phyloP scores from a whole-genome alignment of 1,284 basidiomycete species.

The Inonotus hispidus region DNA sequence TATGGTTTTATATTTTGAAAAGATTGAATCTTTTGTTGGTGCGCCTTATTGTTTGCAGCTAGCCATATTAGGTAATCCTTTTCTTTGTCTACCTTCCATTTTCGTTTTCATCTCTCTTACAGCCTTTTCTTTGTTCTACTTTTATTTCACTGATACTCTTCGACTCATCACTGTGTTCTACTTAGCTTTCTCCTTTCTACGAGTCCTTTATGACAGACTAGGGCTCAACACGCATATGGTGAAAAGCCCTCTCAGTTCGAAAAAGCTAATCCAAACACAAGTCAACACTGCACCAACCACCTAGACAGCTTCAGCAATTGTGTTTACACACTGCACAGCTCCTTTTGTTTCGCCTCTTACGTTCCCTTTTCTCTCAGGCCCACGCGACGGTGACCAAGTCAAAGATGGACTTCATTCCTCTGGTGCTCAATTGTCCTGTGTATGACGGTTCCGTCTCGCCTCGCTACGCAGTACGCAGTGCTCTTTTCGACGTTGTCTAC shows the following conservation, averaged over 20 bases:
- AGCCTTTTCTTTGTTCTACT: neutral
- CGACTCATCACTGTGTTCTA: neutral
- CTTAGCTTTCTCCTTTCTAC: neutral
- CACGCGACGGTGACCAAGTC: too few species aligned
- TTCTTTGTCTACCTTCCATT: slow-evolving; percentile 4
- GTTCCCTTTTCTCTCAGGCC: neutral
- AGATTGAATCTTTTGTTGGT: neutral
- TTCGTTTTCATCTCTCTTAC: neutral
- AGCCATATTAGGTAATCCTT: neutral
- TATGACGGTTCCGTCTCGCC: too few species aligned
- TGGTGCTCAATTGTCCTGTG: too few species aligned
- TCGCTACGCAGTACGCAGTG: too few species aligned
- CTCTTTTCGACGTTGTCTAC: too few species aligned
- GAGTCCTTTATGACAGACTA: neutral
- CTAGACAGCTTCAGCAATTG: too few species aligned
- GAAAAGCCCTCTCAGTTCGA: neutral
- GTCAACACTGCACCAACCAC: too few species aligned
- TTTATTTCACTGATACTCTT: too few species aligned
- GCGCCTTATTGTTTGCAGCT: neutral
- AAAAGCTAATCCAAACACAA: neutral
- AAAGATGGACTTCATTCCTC: too few species aligned
- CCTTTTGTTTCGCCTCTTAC: neutral
- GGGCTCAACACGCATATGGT: neutral
- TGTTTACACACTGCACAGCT: neutral
- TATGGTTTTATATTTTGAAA: neutral